A percentile compares a stretch with the other conserved stretches of the same genome.
These are phyloP conservation scores for Hansenula anomala DNA, from an alignment of 1,139 yeast genomes.

Conservation along the genomic window DNA sequence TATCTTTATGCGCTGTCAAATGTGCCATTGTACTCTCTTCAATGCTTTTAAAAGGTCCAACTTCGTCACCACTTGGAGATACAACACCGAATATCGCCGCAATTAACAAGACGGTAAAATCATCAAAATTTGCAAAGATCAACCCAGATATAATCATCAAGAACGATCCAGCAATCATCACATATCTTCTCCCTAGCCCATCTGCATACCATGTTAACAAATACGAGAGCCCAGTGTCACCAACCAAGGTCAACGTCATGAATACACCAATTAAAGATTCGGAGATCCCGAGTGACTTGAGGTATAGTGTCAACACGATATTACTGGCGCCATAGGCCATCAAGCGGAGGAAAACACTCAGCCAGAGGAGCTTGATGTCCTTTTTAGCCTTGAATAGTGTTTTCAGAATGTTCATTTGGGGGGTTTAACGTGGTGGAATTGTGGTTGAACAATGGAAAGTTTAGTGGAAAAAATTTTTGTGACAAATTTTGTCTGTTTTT, in stretches of 20 bases:
- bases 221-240: conserved; percentile 74
- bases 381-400: conserved; percentile 1
- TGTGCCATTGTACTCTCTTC: conserved; percentile 88
- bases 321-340: conserved; percentile 79
- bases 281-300: conserved; percentile 49
- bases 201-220: conserved; percentile 77
- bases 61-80: conserved; percentile 89
- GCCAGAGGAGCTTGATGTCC: conserved; percentile 67
- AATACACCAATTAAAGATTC: conserved; percentile 68
- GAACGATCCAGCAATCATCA: conserved; percentile 59
- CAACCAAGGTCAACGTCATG: conserved; percentile 78
- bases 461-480: neutral
- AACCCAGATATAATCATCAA: conserved; percentile 72
- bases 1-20: conserved; percentile 56
- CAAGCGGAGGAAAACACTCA: conserved; percentile 68
- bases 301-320: conserved; percentile 70
- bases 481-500: neutral
- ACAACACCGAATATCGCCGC: conserved; percentile 73
- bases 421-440: no score
- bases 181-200: conserved; percentile 61
- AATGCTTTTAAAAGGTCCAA: conserved; percentile 87
- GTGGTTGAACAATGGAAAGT: no score
- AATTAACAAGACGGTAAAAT: conserved; percentile 48
- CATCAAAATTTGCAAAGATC: conserved; percentile 50
- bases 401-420: neutral